Percentiles rank a stretch among this genome's conserved stretches.
These are phyloP conservation scores for Nematodospora valgi DNA, from an alignment of 805 yeast species.

Conservation along the genomic window DNA sequence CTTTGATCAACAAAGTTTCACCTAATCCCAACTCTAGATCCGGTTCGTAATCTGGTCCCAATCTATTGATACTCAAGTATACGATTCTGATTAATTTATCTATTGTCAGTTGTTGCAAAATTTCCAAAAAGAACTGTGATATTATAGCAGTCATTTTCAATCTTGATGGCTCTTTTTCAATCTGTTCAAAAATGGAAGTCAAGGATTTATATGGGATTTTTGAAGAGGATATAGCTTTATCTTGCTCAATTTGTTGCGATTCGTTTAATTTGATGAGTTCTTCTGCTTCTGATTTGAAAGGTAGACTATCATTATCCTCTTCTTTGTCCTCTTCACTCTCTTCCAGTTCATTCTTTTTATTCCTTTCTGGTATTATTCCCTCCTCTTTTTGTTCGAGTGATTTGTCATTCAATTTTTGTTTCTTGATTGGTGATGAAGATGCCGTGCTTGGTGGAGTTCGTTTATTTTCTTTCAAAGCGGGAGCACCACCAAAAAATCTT, in stretches of 20 bases:
- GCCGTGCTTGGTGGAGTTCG: not conserved
- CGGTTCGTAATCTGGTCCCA: constrained; percentile 92
- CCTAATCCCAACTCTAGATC: constrained; percentile 93
- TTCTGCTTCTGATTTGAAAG: constrained; percentile 10
- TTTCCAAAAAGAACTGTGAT: constrained; percentile 65
- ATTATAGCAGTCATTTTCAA: constrained; percentile 76
- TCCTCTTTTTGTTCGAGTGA: constrained; percentile 1
- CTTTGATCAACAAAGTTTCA: constrained; percentile 82
- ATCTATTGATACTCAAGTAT: constrained; percentile 79
- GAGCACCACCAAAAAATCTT: constrained; percentile 23
- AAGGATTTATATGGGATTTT: constrained; percentile 38
- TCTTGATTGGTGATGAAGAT: constrained; percentile 1
- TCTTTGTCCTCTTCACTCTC: not conserved
- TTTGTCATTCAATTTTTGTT: not conserved
- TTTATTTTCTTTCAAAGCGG: constrained; percentile 1
- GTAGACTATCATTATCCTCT: too few species aligned
- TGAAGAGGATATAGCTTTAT: not conserved
- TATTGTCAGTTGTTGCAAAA: constrained; percentile 44
- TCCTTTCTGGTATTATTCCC: not conserved
- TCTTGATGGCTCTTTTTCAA: constrained; percentile 80
- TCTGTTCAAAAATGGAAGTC: constrained; percentile 66
- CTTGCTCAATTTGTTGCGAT: constrained; percentile 3
- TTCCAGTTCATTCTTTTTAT: not conserved
- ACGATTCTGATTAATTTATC: constrained; percentile 65
- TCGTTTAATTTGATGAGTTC: constrained; percentile 9